Conservation (phyloP, 331 rosid genomes). For the Acacia concinna region DNA sequence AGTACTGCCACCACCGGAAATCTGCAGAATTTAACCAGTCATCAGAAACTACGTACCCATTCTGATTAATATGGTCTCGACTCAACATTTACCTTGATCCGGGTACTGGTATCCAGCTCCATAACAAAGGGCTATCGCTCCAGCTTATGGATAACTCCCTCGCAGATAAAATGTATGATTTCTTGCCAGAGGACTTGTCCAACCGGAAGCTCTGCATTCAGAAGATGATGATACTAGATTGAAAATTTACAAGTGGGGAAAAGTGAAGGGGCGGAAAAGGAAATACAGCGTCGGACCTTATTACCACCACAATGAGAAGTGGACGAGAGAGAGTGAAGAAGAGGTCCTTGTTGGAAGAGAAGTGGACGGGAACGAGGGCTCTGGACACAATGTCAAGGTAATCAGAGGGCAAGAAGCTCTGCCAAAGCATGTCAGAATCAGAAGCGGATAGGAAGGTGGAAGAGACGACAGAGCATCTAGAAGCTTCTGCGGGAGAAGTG, state of each 20-base stretch:
- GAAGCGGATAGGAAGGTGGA: slow-evolving; percentile 35
- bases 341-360: slow-evolving; percentile 47
- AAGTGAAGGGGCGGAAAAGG: background rate
- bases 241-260: background rate
- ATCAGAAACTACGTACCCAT: background rate
- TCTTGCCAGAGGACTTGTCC: slow-evolving; percentile 50
- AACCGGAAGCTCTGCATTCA: slow-evolving; percentile 46
- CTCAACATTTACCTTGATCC: slow-evolving; percentile 46
- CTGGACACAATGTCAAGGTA: slow-evolving; percentile 38
- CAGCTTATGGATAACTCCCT: slow-evolving; percentile 49
- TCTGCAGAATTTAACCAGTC: slow-evolving; percentile 30
- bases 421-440: slow-evolving; percentile 52
- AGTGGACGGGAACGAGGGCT: slow-evolving; percentile 19
- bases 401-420: slow-evolving; percentile 46
- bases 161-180: slow-evolving; percentile 50
- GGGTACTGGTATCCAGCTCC: slow-evolving; percentile 53
- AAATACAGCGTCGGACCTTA: slow-evolving; percentile 35
- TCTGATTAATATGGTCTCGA: background rate
- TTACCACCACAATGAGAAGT: slow-evolving; percentile 46
- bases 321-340: slow-evolving; percentile 35
- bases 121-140: slow-evolving; percentile 48
- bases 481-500: slow-evolving; percentile 47
- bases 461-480: slow-evolving; percentile 40
- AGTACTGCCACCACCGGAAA: slow-evolving; percentile 55
- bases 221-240: background rate